phyloP scores from a whole-genome alignment of 1,284 basidiomycete species.

The Leccinum variabile region DNA sequence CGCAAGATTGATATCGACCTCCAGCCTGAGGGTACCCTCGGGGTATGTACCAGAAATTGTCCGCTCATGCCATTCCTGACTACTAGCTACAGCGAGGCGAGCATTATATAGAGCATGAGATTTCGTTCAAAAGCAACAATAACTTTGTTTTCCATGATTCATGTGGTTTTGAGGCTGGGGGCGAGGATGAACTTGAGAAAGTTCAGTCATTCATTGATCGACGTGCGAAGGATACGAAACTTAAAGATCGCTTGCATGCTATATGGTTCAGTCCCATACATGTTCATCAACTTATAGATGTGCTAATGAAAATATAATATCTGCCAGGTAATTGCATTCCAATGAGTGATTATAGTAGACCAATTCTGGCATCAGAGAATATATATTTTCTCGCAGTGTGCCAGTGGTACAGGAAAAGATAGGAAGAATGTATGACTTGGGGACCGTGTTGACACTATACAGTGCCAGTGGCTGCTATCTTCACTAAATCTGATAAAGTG shows the following conservation, averaged over 20 bases:
- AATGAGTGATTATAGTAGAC: not conserved
- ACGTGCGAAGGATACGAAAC: not conserved
- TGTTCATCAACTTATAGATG: not conserved
- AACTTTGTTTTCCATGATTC: conserved; percentile 35
- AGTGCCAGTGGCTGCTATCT: conserved; percentile 18
- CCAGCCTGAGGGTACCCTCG: not conserved
- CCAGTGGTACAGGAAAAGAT: not conserved
- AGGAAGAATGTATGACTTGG: not conserved
- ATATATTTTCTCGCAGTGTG: not conserved
- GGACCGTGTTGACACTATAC: not conserved
- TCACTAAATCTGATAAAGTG: conserved; percentile 19
- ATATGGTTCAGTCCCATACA: not conserved
- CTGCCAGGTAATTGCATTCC: not conserved
- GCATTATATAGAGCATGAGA: conserved; percentile 35
- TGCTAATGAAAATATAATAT: not conserved
- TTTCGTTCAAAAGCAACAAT: conserved; percentile 26
- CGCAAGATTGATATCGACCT: not conserved
- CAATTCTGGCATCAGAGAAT: not conserved
- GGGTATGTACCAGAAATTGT: not conserved
- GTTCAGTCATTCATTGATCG: not conserved
- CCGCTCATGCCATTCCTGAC: not conserved
- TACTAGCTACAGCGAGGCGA: conserved; percentile 26
- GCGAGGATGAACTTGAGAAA: not conserved
- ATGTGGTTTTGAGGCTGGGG: conserved; percentile 12
- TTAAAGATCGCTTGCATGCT: not conserved